These are phyloP conservation scores for Linnemannia elongata DNA, from an alignment of 192 early-diverging fungal species.

Conservation along the genomic window DNA sequence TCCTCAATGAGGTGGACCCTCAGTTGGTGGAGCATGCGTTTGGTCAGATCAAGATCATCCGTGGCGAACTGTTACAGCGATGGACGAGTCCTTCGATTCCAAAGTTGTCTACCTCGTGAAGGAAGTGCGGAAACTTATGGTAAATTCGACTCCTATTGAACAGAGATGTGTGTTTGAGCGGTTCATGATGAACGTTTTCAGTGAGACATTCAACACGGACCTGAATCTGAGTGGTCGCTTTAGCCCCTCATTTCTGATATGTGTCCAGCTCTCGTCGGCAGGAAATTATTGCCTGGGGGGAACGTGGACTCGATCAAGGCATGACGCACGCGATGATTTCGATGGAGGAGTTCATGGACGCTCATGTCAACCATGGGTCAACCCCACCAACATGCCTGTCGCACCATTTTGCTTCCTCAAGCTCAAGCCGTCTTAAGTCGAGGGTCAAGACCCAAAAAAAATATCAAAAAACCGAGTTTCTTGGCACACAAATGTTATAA, in stretches of 20 bases:
- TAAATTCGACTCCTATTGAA: constrained; percentile 9
- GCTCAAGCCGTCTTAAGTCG: constrained; percentile 20
- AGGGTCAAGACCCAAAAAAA: too few relatives aligned
- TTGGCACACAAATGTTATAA: too few relatives aligned
- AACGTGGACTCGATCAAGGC: constrained; percentile 40
- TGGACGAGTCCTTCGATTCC: constrained; percentile 25
- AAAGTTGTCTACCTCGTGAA: constrained; percentile 6
- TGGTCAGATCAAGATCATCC: constrained; percentile 36
- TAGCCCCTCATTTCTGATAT: constrained; percentile 28
- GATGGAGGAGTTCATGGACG: constrained; percentile 32
- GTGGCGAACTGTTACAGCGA: neutral
- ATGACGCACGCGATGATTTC: constrained; percentile 15
- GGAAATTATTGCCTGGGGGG: constrained; percentile 32
- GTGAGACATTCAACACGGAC: constrained; percentile 34
- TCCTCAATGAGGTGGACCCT: constrained; percentile 35
- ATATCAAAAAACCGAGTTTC: too few relatives aligned
- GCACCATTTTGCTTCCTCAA: constrained; percentile 34
- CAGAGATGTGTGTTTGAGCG: constrained; percentile 30
- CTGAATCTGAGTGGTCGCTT: constrained; percentile 31
- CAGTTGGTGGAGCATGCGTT: constrained; percentile 31
- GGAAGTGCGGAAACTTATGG: constrained; percentile 27
- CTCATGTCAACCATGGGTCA: constrained; percentile 23
- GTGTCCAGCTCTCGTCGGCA: constrained; percentile 38
- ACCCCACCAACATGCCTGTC: constrained; percentile 17
- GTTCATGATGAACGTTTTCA: constrained; percentile 35